Base-by-base conservation (phyloP, 169 alveolate genomes). In the Cryptosporidium bovis region DNA sequence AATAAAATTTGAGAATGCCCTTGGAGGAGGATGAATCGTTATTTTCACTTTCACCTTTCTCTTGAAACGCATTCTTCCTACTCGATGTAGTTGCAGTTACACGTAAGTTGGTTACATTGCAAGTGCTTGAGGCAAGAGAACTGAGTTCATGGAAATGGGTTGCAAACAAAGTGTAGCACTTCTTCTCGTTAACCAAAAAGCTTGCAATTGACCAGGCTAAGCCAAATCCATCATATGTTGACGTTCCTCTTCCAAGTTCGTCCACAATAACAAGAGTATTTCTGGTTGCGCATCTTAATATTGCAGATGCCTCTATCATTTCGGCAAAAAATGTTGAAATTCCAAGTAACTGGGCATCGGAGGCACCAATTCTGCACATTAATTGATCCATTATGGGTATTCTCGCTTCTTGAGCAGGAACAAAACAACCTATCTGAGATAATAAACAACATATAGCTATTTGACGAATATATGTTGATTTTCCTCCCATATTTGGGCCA, bases 401-500 rank as follows among this genome's bases (percentile, higher is more conserved):
- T 71, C 94, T 94, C 15, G 99, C 99, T 64, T 85, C 89, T 40
- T 94, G 87, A 16, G 98, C 95, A 4, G 99, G 99, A 1, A 98
- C 98, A 92, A 92, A 97, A 60, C 98, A 96, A 2, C 99, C 99
- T 31, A 97, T 95, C 85, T 98, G 99, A 33, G 97, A 95, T 33
- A 96, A 66, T 33, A 95, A 68, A 3, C 91, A 93, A 55, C 95
- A 91, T 13, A 95, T 92, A 34, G 97, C 98, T 7, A 96, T 96
- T 91, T 96, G 96, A 64, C 98, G 92, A 58, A 98, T 96, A 82
- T 94, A 97, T 6, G 99, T 98, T 66, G 98, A 95, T 77, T 98
- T 98, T 31, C 99, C 99, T 34, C 99, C 99, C 99, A 98, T 98
- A 84, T 98, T 98, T 8, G 99, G 99, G n/a, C 99, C 99, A 4